phyloP scores from a whole-genome alignment of 352 stramenopile species.

The Pythium grandisporangium region DNA sequence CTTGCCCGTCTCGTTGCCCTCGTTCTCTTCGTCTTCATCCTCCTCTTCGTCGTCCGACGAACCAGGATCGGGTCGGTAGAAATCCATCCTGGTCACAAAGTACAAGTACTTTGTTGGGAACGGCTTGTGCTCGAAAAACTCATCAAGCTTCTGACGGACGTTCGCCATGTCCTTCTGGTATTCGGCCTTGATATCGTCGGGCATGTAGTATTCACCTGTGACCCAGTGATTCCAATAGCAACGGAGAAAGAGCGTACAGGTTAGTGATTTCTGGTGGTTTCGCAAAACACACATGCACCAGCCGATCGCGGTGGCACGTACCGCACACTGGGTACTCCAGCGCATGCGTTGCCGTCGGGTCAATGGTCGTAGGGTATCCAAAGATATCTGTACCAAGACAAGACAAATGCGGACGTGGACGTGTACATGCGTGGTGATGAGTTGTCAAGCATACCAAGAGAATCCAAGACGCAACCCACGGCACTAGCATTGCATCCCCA shows the following conservation, averaged over 20 bases:
- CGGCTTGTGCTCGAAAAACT: slow-evolving; percentile 78
- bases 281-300: background rate
- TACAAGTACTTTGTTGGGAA: slow-evolving; percentile 82
- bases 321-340: slow-evolving; percentile 53
- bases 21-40: too few species aligned
- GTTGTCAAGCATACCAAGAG: too few species aligned
- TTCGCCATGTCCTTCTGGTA: slow-evolving; percentile 64
- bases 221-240: background rate
- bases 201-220: slow-evolving; percentile 45
- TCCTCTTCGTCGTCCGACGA: slow-evolving; percentile 24
- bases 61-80: slow-evolving; percentile 49
- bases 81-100: slow-evolving; percentile 79
- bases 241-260: too few species aligned
- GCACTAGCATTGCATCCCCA: too few species aligned
- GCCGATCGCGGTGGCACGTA: too few species aligned
- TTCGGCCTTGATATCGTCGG: slow-evolving; percentile 50
- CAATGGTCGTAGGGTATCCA: slow-evolving; percentile 47
- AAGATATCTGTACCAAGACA: slow-evolving; percentile 52
- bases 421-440: too few species aligned
- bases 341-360: slow-evolving; percentile 44
- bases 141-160: slow-evolving; percentile 48
- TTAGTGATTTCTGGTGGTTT: slow-evolving; percentile 1
- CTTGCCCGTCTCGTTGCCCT: background rate
- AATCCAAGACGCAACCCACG: too few species aligned
- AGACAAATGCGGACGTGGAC: background rate